A percentile compares a stretch with the other conserved stretches of the same genome.
Evolutionary conservation across 257 asterid genomes (phyloP).

Genomic region (Scutellaria galericulata): DNA sequence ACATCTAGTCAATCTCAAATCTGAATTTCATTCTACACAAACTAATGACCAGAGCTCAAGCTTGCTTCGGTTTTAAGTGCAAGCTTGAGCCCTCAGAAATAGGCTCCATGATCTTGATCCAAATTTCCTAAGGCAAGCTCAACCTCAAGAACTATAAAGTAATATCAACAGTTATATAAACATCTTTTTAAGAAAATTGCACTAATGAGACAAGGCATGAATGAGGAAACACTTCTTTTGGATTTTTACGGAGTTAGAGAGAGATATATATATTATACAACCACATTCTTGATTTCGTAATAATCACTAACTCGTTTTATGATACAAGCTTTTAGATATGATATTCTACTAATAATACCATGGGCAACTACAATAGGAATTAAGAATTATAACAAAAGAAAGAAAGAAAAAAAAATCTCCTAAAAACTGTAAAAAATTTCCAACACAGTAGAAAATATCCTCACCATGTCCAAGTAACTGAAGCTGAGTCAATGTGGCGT

Average conservation of each 20-base stretch:
- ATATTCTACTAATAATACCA: background rate
- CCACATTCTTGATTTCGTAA: constrained; percentile 10
- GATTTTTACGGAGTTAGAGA: background rate
- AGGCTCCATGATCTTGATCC: background rate
- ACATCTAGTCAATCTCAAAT: background rate
- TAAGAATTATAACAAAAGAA: background rate
- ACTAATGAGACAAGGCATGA: background rate
- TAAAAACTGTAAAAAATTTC: background rate
- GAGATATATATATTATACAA: background rate
- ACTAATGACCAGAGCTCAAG: background rate
- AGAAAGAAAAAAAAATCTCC: constrained; percentile 16
- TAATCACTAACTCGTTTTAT: background rate
- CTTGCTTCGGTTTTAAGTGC: background rate
- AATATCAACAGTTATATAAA: background rate
- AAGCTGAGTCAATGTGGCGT: constrained; percentile 50
- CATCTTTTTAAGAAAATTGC: background rate
- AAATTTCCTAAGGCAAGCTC: background rate
- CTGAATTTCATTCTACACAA: background rate
- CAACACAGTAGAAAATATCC: constrained; percentile 28
- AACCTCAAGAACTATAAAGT: no score
- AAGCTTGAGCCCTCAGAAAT: background rate
- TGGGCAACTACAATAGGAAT: background rate
- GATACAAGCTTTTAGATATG: background rate
- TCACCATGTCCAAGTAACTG: constrained; percentile 63
- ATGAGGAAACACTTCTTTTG: constrained; percentile 10